phyloP scores from a whole-genome alignment of 371 early-diverging fungal species.

The Dinochytrium kinnereticum region DNA sequence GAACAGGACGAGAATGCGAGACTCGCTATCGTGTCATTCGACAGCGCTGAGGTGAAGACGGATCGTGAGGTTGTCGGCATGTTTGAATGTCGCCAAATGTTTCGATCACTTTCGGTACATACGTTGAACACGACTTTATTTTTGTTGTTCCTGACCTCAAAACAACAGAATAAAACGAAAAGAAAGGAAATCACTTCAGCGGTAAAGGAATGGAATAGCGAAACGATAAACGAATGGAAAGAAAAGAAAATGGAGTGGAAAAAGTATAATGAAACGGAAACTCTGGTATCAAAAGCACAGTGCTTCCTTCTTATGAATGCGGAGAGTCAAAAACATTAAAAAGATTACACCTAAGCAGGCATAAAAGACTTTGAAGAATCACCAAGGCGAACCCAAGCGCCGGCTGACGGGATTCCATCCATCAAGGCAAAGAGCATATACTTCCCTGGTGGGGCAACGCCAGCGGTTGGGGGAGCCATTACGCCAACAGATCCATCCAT shows the following conservation, averaged over 20 bases:
- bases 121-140: neutral
- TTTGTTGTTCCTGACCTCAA: neutral
- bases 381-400: conserved; percentile 15
- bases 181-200: too few species aligned
- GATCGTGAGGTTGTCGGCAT: too few species aligned
- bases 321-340: too few species aligned
- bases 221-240: too few species aligned
- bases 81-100: neutral
- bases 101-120: neutral
- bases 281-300: too few species aligned
- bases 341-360: neutral
- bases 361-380: neutral
- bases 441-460: conserved; percentile 19
- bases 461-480: neutral
- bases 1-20: conserved; percentile 40
- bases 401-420: conserved; percentile 60
- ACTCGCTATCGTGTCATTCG: neutral
- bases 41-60: neutral
- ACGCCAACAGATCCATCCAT: neutral
- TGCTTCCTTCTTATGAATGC: too few species aligned
- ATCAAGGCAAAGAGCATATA: conserved; percentile 43
- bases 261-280: too few species aligned
- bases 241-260: neutral
- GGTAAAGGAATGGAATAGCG: too few species aligned
- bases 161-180: neutral